Conservation (phyloP, 768 basidiomycete species). For the Amylocystis lapponica region DNA sequence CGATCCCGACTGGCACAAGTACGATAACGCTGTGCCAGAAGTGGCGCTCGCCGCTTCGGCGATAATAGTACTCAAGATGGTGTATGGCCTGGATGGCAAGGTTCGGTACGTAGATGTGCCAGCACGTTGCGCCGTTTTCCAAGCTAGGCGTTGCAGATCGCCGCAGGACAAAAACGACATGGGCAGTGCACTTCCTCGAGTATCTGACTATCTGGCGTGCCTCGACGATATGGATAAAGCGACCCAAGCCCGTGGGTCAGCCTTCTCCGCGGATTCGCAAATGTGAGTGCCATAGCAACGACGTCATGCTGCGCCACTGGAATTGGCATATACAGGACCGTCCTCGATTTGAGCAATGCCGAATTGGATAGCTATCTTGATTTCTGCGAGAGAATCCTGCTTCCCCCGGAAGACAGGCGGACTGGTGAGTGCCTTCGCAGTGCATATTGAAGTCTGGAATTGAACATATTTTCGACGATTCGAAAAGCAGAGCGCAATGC, state of each 20-base stretch:
- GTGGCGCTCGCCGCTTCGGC: constrained; percentile 51
- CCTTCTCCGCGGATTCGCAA: constrained; percentile 38
- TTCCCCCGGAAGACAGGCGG: constrained; percentile 14
- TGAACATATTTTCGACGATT: background rate
- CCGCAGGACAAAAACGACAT: constrained; percentile 48
- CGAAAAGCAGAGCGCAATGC: constrained; percentile 11
- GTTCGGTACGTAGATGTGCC: constrained; percentile 44
- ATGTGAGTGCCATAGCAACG: constrained; percentile 35
- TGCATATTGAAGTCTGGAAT: background rate
- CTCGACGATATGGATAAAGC: constrained; percentile 34
- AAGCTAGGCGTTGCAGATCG: constrained; percentile 35
- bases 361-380: constrained; percentile 59
- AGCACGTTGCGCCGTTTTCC: too few relatives aligned
- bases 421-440: constrained; percentile 4
- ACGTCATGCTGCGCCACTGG: too few relatives aligned
- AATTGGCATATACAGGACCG: constrained; percentile 46
- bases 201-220: constrained; percentile 41
- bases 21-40: constrained; percentile 68
- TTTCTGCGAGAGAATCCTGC: constrained; percentile 56
- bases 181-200: constrained; percentile 50
- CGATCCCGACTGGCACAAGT: constrained; percentile 43
- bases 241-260: constrained; percentile 25
- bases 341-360: constrained; percentile 43
- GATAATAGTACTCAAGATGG: constrained; percentile 75
- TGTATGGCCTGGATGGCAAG: constrained; percentile 76